Conservation (phyloP, 257 asterid species). For the Penstemon newberryi region DNA sequence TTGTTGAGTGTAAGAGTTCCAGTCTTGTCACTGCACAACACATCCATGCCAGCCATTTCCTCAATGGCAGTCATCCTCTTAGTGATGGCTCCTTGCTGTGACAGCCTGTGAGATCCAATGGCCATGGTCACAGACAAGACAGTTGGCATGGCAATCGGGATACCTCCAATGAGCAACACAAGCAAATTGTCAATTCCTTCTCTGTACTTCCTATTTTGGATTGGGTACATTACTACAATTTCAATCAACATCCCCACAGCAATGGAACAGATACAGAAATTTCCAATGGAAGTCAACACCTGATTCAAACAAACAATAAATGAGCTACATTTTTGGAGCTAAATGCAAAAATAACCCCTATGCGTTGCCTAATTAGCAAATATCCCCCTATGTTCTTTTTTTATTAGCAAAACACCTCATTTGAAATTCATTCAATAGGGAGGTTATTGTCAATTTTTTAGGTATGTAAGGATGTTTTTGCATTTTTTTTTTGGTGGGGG, state of each 20-base stretch:
- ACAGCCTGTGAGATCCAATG: constrained; percentile 85
- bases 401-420: too few species aligned
- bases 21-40: constrained; percentile 90
- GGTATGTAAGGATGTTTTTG: too few species aligned
- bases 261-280: constrained; percentile 89
- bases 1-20: constrained; percentile 93
- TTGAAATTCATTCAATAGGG: too few species aligned
- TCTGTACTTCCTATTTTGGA: constrained; percentile 65
- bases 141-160: constrained; percentile 96
- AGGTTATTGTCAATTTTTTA: too few species aligned
- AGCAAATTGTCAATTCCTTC: constrained; percentile 85
- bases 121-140: constrained; percentile 96
- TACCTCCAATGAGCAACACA: constrained; percentile 88
- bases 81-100: constrained; percentile 94
- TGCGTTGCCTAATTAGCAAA: too few species aligned
- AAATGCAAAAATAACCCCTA: too few species aligned
- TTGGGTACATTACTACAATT: constrained; percentile 77
- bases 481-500: too few species aligned
- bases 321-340: too few species aligned
- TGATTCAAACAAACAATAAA: constrained; percentile 24
- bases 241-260: constrained; percentile 78
- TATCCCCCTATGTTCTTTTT: too few species aligned
- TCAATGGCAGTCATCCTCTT: constrained; percentile 99
- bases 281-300: constrained; percentile 87
- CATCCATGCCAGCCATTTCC: constrained; percentile 98